These are phyloP conservation scores for Globisporangium spiculum DNA, from an alignment of 352 stramenopile species.

Conservation along the genomic window DNA sequence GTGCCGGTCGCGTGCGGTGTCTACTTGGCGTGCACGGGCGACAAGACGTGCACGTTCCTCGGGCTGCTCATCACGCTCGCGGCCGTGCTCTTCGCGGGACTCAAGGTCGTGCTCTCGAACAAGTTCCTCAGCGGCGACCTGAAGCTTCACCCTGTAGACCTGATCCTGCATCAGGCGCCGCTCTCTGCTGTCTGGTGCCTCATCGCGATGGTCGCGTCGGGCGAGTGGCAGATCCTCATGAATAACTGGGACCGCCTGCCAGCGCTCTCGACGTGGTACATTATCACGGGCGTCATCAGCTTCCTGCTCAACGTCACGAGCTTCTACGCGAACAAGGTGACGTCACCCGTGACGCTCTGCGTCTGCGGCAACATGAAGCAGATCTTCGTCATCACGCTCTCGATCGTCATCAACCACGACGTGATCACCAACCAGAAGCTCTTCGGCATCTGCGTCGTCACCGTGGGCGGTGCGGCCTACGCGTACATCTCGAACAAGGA, in stretches of 20 bases:
- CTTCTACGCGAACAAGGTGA: conserved; percentile 94
- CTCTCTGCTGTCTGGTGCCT: conserved; percentile 90
- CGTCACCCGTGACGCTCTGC: conserved; percentile 91
- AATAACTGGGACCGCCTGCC: conserved; percentile 65
- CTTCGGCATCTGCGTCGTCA: conserved; percentile 67
- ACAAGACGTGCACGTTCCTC: conserved; percentile 88
- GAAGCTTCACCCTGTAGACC: conserved; percentile 92
- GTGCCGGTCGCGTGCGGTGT: conserved; percentile 82
- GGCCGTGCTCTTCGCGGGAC: conserved; percentile 88
- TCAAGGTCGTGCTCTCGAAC: conserved; percentile 92
- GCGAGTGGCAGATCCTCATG: conserved; percentile 63
- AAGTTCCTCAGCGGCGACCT: conserved; percentile 93
- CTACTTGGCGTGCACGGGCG: conserved; percentile 78
- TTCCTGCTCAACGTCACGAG: conserved; percentile 94
- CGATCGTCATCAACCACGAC: conserved; percentile 75
- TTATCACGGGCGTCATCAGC: conserved; percentile 87
- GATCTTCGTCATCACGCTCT: conserved; percentile 83
- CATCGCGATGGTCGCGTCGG: conserved; percentile 73
- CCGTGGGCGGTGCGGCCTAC: conserved; percentile 62
- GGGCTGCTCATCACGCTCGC: conserved; percentile 88
- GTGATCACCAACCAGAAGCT: conserved; percentile 65
- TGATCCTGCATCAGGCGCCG: conserved; percentile 92
- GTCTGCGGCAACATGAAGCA: conserved; percentile 96
- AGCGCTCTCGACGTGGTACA: conserved; percentile 59
- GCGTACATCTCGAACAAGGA: conserved; percentile 77